These are phyloP conservation scores for Coix lacrymajobi DNA, from an alignment of 176 grass and related monocot species.

Conservation along the genomic window DNA sequence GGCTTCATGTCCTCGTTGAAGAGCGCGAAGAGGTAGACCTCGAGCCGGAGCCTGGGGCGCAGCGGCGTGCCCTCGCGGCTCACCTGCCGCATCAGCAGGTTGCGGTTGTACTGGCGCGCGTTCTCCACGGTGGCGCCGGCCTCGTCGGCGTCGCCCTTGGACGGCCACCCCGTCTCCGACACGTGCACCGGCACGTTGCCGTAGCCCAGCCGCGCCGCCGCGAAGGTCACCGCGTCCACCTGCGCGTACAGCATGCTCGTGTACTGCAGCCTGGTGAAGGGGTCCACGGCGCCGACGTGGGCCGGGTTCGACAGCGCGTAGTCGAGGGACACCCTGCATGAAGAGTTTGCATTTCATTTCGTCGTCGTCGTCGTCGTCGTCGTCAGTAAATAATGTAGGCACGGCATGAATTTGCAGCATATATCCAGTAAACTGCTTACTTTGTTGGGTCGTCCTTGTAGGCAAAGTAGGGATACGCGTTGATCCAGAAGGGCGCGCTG, in stretches of 20 bases:
- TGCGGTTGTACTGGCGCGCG: conserved; percentile 71
- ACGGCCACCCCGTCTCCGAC: conserved; percentile 97
- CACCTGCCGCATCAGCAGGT: conserved; percentile 66
- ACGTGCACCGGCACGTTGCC: conserved; percentile 55
- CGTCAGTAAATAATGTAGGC: too few species aligned
- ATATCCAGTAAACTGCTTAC: background rate
- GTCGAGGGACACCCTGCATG: conserved; percentile 38
- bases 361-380: too few species aligned
- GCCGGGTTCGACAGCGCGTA: conserved; percentile 70
- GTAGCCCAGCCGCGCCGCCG: conserved; percentile 65
- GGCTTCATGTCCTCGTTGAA: conserved; percentile 99
- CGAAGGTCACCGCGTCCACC: conserved; percentile 82
- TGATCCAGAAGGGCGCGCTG: conserved; percentile 77
- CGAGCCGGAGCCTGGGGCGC: conserved; percentile 50
- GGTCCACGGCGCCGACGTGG: conserved; percentile 63
- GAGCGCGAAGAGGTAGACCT: conserved; percentile 93
- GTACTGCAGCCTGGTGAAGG: conserved; percentile 73
- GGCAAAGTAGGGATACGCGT: conserved; percentile 91
- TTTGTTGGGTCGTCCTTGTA: conserved; percentile 70
- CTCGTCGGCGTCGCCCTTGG: conserved; percentile 79
- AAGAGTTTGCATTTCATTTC: background rate
- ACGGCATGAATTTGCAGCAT: too few species aligned
- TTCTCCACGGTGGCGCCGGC: conserved; percentile 72
- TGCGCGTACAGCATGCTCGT: conserved; percentile 97
- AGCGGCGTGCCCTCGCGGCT: conserved; percentile 79